Conservation (phyloP, 2,329 filamentous ascomycete genomes). For the Cryphonectria parasitica region DNA sequence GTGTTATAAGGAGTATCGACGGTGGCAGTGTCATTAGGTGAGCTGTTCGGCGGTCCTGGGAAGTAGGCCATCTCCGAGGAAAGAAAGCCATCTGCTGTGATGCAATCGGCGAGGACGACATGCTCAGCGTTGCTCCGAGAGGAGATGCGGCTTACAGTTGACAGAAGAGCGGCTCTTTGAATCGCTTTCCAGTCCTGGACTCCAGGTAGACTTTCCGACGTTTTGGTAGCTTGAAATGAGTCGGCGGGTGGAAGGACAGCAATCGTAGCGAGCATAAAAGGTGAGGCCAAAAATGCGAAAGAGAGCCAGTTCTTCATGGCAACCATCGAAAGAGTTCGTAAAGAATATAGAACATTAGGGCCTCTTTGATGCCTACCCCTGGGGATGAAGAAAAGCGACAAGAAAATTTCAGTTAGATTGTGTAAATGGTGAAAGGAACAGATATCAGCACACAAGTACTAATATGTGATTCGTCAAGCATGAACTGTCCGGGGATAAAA, state of each 20-base stretch:
- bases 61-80: slow-evolving; percentile 42
- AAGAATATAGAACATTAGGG: background rate
- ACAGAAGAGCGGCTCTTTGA: background rate
- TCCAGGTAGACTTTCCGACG: background rate
- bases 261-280: background rate
- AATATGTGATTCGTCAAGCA: background rate
- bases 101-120: slow-evolving; percentile 41
- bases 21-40: slow-evolving; percentile 36
- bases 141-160: background rate
- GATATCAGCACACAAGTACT: background rate
- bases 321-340: background rate
- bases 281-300: background rate
- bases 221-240: background rate
- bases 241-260: background rate
- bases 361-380: background rate
- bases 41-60: slow-evolving; percentile 24
- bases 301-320: background rate
- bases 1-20: slow-evolving; percentile 34
- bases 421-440: background rate
- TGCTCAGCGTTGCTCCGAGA: slow-evolving; percentile 31
- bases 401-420: background rate
- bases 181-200: background rate
- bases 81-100: slow-evolving; percentile 27
- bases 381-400: background rate
- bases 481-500: background rate